Conservation (phyloP, 345 rosid species). For the Citrus unshiu region DNA sequence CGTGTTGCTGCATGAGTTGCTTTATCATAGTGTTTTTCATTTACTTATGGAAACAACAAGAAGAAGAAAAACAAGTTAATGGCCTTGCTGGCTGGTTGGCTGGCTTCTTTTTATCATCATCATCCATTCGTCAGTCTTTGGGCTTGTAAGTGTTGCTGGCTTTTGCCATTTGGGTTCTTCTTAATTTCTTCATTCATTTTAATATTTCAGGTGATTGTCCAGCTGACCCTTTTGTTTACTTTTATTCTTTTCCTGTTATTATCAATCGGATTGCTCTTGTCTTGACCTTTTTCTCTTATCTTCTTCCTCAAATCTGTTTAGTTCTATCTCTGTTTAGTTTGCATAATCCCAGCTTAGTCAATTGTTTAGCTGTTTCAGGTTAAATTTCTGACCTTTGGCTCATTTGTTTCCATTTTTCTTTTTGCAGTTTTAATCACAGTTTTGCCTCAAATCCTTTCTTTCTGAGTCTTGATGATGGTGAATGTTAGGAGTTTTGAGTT, state of each 20-base stretch:
- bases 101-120: not conserved
- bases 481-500: constrained; percentile 11
- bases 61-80: not conserved
- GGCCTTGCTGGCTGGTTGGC: not conserved
- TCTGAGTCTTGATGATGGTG: constrained; percentile 23
- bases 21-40: not conserved
- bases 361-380: not conserved
- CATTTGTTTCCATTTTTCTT: not conserved
- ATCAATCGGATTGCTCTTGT: not conserved
- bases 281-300: not conserved
- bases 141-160: not conserved
- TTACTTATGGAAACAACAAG: not conserved
- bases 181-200: not conserved
- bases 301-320: not conserved
- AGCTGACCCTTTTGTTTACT: not conserved
- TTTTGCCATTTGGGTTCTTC: not conserved
- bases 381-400: not conserved
- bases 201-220: constrained; percentile 6
- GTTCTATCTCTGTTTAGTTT: not conserved
- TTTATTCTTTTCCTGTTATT: not conserved
- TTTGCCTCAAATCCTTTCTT: not conserved
- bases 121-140: not conserved
- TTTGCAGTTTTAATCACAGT: not conserved
- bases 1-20: not conserved
- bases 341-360: not conserved